Conservation (phyloP, 1,139 yeast species). For the Protomyces gravidus region DNA sequence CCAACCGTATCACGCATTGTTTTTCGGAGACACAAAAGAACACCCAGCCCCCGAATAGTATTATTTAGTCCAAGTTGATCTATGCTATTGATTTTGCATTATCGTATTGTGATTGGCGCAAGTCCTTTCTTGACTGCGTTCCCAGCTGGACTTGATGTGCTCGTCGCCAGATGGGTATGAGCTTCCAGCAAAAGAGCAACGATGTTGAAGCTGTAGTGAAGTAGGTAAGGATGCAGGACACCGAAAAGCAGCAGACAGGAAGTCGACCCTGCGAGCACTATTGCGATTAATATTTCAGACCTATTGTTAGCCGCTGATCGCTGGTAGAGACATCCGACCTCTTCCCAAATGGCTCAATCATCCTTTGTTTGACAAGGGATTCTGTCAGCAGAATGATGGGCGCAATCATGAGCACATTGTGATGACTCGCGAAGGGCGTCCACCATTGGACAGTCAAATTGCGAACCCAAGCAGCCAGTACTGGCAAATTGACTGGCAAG, state of each 20-base stretch:
- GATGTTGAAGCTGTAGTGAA: slow-evolving; percentile 40
- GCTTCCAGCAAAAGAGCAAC: slow-evolving; percentile 30
- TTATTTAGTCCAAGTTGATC: too few relatives aligned
- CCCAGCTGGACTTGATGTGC: too few relatives aligned
- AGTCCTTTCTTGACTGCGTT: too few relatives aligned
- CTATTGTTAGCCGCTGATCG: slow-evolving; percentile 10
- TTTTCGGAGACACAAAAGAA: too few relatives aligned
- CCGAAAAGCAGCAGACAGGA: slow-evolving; percentile 39
- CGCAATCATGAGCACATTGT: slow-evolving; percentile 39
- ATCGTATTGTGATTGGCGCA: too few relatives aligned
- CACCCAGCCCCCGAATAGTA: too few relatives aligned
- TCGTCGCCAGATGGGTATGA: not conserved
- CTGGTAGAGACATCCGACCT: not conserved
- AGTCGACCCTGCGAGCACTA: slow-evolving; percentile 37
- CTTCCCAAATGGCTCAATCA: slow-evolving; percentile 37
- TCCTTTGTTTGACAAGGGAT: slow-evolving; percentile 36
- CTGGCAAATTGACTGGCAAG: slow-evolving; percentile 40
- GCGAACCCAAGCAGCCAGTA: slow-evolving; percentile 41
- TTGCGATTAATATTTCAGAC: slow-evolving; percentile 35
- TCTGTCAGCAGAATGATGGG: slow-evolving; percentile 40
- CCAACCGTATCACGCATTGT: too few relatives aligned
- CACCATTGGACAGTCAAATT: slow-evolving; percentile 39
- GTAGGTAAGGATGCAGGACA: slow-evolving; percentile 40
- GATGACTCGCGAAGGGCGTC: slow-evolving; percentile 38
- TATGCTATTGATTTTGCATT: too few relatives aligned